phyloP scores from a whole-genome alignment of 805 yeast genomes.

The Candida insectalens region DNA sequence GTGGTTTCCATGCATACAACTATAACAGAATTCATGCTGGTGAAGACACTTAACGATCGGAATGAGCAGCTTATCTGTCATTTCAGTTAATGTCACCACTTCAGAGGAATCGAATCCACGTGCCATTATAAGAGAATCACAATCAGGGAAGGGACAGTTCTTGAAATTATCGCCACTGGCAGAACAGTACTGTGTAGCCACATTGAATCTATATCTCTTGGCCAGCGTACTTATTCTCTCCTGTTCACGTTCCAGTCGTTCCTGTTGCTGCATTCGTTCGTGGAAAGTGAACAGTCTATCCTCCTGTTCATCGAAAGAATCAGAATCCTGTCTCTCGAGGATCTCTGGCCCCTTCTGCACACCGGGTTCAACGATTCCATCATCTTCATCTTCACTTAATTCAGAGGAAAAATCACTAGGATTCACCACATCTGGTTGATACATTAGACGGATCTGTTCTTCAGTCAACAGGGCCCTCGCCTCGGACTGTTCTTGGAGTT shows the following conservation, averaged over 20 bases:
- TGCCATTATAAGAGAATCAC: slow-evolving; percentile 44
- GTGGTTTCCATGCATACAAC: slow-evolving; percentile 70
- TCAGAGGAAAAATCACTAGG: slow-evolving; percentile 1
- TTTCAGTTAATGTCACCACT: slow-evolving; percentile 18
- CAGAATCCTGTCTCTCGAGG: slow-evolving; percentile 4
- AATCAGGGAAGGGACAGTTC: slow-evolving; percentile 85
- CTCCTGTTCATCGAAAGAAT: slow-evolving; percentile 5
- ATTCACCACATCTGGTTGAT: slow-evolving; percentile 7
- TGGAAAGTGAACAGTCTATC: slow-evolving; percentile 15
- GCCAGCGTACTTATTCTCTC: slow-evolving; percentile 18
- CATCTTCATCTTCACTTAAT: background rate
- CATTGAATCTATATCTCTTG: slow-evolving; percentile 30
- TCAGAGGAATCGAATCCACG: slow-evolving; percentile 23
- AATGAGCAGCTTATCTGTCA: slow-evolving; percentile 22
- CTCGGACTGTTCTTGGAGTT: slow-evolving; percentile 3
- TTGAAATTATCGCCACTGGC: slow-evolving; percentile 37
- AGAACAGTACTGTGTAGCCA: slow-evolving; percentile 43
- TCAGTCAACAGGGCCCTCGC: slow-evolving; percentile 9
- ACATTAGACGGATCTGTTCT: slow-evolving; percentile 13
- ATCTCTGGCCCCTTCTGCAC: background rate
- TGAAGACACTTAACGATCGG: slow-evolving; percentile 65
- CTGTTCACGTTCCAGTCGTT: slow-evolving; percentile 14
- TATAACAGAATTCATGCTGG: slow-evolving; percentile 68
- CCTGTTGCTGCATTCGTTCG: slow-evolving; percentile 12
- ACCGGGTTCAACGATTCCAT: background rate